phyloP scores from a whole-genome alignment of 1,139 yeast genomes.

The Debaryomyces sp. region DNA sequence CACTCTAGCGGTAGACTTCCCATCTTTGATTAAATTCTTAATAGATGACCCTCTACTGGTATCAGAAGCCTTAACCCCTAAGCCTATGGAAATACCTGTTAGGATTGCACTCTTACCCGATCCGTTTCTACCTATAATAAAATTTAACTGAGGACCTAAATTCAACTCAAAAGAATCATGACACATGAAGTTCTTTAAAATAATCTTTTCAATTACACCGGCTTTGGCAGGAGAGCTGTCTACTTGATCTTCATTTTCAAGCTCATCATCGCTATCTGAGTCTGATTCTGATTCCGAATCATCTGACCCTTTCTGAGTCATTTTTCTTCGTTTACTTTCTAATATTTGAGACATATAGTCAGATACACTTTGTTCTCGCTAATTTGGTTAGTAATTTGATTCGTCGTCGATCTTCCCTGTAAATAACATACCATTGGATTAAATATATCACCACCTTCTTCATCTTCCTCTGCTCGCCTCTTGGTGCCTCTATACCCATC shows the following conservation, averaged over 20 bases:
- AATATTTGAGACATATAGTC: conserved; percentile 20
- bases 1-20: conserved; percentile 65
- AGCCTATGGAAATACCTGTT: conserved; percentile 86
- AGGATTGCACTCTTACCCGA: conserved; percentile 93
- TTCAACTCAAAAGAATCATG: conserved; percentile 77
- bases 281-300: conserved; percentile 10
- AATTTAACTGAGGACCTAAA: conserved; percentile 84
- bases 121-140: conserved; percentile 93
- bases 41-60: conserved; percentile 82
- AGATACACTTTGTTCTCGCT: conserved; percentile 16
- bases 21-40: conserved; percentile 76
- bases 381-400: conserved; percentile 11
- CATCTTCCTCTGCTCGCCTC: not conserved
- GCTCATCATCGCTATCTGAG: conserved; percentile 5
- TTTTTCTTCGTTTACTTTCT: conserved; percentile 15
- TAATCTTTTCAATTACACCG: conserved; percentile 59
- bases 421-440: conserved; percentile 15
- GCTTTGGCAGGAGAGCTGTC: conserved; percentile 40
- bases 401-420: not conserved
- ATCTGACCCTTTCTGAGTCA: conserved; percentile 10
- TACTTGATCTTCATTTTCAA: conserved; percentile 9
- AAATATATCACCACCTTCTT: conserved; percentile 6
- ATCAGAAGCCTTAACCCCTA: conserved; percentile 93
- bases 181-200: conserved; percentile 75
- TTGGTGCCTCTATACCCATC: conserved; percentile 6